Evolutionary conservation across 495 filamentous ascomycete genomes (phyloP).

Genomic region (Friedmanniomyces simplex): DNA sequence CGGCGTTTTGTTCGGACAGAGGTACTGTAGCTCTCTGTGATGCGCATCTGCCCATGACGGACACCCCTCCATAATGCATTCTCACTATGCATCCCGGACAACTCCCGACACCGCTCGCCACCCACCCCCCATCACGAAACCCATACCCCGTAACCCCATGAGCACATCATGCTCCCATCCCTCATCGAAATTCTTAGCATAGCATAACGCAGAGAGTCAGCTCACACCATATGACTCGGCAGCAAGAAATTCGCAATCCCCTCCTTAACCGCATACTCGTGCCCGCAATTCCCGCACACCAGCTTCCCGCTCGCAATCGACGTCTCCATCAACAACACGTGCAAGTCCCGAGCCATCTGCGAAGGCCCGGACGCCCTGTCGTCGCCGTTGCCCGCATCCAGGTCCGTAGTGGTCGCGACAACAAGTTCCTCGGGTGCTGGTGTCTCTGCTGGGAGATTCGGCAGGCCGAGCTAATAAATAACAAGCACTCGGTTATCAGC

Average conservation of each 20-base stretch:
- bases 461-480: slow-evolving; percentile 87
- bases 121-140: no score
- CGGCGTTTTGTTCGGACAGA: no score
- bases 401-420: slow-evolving; percentile 33
- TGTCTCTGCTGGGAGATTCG: slow-evolving; percentile 52
- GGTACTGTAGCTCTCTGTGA: no score
- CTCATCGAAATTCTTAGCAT: no score
- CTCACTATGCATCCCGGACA: no score
- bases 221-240: slow-evolving; percentile 68
- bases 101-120: no score
- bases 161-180: no score
- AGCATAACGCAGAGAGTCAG: no score
- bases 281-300: slow-evolving; percentile 81
- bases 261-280: slow-evolving; percentile 86
- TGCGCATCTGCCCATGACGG: no score
- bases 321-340: slow-evolving; percentile 79
- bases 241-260: slow-evolving; percentile 94
- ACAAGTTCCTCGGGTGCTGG: slow-evolving; percentile 36
- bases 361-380: slow-evolving; percentile 25
- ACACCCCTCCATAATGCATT: no score
- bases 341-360: slow-evolving; percentile 62
- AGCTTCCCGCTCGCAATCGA: slow-evolving; percentile 77
- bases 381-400: slow-evolving; percentile 23
- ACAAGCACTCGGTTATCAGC: no score
- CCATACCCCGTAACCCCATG: no score